Conservation (phyloP, 192 early-diverging fungal species). For the Umbelopsis sp. region DNA sequence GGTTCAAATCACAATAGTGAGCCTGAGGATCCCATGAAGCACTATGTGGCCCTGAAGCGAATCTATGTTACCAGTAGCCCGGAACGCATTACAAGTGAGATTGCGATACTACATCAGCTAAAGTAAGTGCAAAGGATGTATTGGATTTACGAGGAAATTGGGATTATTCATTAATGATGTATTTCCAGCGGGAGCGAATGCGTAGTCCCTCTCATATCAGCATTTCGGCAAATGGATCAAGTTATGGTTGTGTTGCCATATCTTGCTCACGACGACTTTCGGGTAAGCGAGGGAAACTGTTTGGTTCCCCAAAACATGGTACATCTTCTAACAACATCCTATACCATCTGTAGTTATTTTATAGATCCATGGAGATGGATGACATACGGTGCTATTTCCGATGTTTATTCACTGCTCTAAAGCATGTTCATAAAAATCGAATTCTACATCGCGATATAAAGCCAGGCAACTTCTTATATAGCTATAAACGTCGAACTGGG, state of each 20-base stretch:
- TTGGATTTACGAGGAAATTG: background rate
- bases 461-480: conserved; percentile 94
- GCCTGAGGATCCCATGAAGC: conserved; percentile 18
- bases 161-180: background rate
- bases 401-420: conserved; percentile 69
- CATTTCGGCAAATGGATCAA: conserved; percentile 78
- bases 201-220: conserved; percentile 79
- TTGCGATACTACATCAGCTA: conserved; percentile 72
- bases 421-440: conserved; percentile 64
- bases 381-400: conserved; percentile 81
- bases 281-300: conserved; percentile 39
- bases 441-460: conserved; percentile 95
- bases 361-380: conserved; percentile 53
- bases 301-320: background rate
- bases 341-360: conserved; percentile 57
- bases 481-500: conserved; percentile 65
- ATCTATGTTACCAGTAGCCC: conserved; percentile 86
- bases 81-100: conserved; percentile 78
- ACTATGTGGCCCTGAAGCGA: conserved; percentile 81
- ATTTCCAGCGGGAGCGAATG: conserved; percentile 60
- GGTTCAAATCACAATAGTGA: background rate
- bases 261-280: conserved; percentile 82
- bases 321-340: background rate
- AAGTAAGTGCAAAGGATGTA: conserved; percentile 32
- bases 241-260: conserved; percentile 84